Base-by-base conservation (phyloP, 768 basidiomycete genomes). In the Paxillus ammoniavirescens region DNA sequence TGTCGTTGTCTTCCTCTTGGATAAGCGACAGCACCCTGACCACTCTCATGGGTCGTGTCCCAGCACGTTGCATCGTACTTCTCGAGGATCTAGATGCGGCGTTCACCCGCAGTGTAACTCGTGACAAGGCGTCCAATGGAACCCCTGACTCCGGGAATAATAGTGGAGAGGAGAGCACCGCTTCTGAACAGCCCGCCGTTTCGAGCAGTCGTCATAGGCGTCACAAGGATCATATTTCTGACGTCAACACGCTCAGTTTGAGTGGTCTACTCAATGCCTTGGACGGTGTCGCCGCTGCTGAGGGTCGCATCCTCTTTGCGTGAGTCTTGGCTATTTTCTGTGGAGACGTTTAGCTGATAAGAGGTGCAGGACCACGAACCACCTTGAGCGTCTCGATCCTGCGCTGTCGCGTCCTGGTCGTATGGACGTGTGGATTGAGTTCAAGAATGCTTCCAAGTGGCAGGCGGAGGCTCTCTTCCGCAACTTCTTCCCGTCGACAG, bases 381-480 rank as follows among this genome's bases (percentile, higher is more conserved):
- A 95, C 64, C 76, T 93, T n/a, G 91, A 94, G 62, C 82, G 87
- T 33, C 80, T 96, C 1, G 93, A 96, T 61, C 90, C 92, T 4
- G 93, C 93, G 0, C 82, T 96, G 10, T 89, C 86, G n/a, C 86
- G 93, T 49, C 91, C 93, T 5, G 93, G 93, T 15, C 87, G 89
- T 28, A 90, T 91, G 88, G 93, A 95, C 63, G 89, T 96, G 8
- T 91, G 90, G 85, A 80, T 95, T 43, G 89, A 93, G 68, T 95
- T 95, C 76, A 89, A 86, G 75, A 86, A 89, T 56, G 87, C 93
- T 33, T 87, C 83, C 55, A 86, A 85, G 59, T 86, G 85, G 82
- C 91, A 94, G 65, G 90, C 90, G 1, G 89, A 93, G 69, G 83
- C 83, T 18, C 77, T 93, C 40, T 93, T 92, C 82, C 82, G 87